phyloP scores from a whole-genome alignment of 805 yeast genomes.

The Metschnikowia cerradonensis region DNA sequence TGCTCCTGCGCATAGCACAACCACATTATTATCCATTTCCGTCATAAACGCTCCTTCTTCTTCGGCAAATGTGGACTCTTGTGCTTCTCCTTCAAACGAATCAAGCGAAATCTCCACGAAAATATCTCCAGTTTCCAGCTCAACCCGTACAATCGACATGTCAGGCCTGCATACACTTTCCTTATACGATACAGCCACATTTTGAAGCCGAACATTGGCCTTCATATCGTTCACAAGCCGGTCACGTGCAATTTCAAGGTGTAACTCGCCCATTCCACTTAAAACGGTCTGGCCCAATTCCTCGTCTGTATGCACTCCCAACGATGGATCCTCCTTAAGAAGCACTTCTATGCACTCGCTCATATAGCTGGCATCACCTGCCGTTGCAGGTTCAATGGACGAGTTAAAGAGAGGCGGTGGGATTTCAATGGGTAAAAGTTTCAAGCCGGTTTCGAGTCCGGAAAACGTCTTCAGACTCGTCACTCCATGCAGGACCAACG shows the following conservation, averaged over 20 bases:
- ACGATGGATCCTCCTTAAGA: conserved; percentile 87
- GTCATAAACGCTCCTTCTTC: conserved; percentile 38
- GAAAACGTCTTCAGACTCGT: conserved; percentile 36
- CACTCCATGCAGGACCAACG: conserved; percentile 62
- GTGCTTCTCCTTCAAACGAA: conserved; percentile 36
- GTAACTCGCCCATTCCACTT: conserved; percentile 97
- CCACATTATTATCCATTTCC: conserved; percentile 47
- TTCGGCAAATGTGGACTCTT: conserved; percentile 29
- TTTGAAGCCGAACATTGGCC: conserved; percentile 76
- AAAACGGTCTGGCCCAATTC: conserved; percentile 86
- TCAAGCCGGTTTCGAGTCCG: conserved; percentile 40
- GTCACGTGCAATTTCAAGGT: conserved; percentile 81
- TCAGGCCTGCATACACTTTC: conserved; percentile 48
- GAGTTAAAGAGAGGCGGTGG: conserved; percentile 95
- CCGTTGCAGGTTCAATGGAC: conserved; percentile 74
- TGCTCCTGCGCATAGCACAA: conserved; percentile 29
- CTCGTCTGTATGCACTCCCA: conserved; percentile 66
- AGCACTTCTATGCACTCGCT: conserved; percentile 63
- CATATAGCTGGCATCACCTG: conserved; percentile 75
- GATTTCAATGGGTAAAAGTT: conserved; percentile 68
- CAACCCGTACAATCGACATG: conserved; percentile 16
- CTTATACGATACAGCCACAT: conserved; percentile 84
- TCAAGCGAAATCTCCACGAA: conserved; percentile 28
- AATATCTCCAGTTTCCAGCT: conserved; percentile 19
- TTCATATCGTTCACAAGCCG: conserved; percentile 76